Evolutionary conservation across 495 filamentous ascomycete genomes (phyloP).

Genomic region (Tuber aestivum): DNA sequence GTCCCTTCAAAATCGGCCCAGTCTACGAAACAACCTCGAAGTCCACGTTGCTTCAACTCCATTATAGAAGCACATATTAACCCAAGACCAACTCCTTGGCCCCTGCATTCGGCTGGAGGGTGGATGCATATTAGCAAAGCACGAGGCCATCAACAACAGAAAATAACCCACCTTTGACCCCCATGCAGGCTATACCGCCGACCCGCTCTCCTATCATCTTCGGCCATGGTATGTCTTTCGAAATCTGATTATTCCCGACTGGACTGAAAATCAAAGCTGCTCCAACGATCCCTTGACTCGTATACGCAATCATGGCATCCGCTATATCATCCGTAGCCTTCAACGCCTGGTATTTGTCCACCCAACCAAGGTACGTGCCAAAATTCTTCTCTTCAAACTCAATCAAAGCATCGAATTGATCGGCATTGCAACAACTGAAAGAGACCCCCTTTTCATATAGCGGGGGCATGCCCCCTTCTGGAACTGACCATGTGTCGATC

Average conservation of each 20-base stretch:
- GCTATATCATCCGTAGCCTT: slow-evolving; percentile 43
- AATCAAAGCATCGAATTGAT: slow-evolving; percentile 52
- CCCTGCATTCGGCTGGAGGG: slow-evolving; percentile 34
- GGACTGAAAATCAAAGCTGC: slow-evolving; percentile 54
- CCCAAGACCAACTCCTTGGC: slow-evolving; percentile 38
- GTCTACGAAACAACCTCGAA: slow-evolving; percentile 44
- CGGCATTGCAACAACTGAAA: slow-evolving; percentile 50
- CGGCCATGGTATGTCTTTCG: slow-evolving; percentile 57
- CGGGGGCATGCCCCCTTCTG: slow-evolving; percentile 42
- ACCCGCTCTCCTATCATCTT: slow-evolving; percentile 51
- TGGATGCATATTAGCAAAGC: not conserved
- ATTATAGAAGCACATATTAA: slow-evolving; percentile 43
- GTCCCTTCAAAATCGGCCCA: slow-evolving; percentile 43
- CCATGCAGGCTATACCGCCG: slow-evolving; percentile 58
- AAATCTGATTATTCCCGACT: slow-evolving; percentile 50
- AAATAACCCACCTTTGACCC: slow-evolving; percentile 49
- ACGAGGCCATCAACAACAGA: not conserved
- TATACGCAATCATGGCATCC: slow-evolving; percentile 41
- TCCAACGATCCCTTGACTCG: slow-evolving; percentile 48
- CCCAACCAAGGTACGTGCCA: slow-evolving; percentile 41
- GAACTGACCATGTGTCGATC: slow-evolving; percentile 51
- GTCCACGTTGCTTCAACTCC: slow-evolving; percentile 43
- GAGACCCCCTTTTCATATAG: slow-evolving; percentile 41
- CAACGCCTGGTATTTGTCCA: slow-evolving; percentile 41
- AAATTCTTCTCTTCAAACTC: slow-evolving; percentile 51